Evolutionary conservation across 345 rosid species (phyloP).

Genomic region (Kernera saxatilis): DNA sequence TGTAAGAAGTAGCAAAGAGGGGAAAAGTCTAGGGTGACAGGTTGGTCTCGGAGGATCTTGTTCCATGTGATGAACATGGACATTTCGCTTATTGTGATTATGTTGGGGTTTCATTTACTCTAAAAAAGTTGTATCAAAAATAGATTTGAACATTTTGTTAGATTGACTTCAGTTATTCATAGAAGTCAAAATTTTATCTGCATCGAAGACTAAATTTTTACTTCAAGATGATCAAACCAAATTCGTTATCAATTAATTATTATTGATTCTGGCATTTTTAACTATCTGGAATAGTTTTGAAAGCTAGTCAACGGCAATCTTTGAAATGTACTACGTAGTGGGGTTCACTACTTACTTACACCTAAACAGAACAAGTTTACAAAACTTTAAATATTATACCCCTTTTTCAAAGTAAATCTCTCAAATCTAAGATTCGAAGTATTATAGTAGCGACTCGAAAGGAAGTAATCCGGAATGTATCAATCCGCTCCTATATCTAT

Average conservation of each 20-base stretch:
- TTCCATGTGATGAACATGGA: conserved; percentile 28
- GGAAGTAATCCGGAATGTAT: not conserved
- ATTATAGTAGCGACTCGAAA: no score
- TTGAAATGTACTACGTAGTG: not conserved
- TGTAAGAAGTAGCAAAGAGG: conserved; percentile 10
- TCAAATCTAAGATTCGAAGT: no score
- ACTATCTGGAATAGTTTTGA: not conserved
- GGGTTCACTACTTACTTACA: not conserved
- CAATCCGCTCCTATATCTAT: conserved; percentile 52
- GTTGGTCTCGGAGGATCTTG: conserved; percentile 21
- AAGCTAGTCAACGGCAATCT: not conserved
- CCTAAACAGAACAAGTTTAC: not conserved
- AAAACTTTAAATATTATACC: no score
- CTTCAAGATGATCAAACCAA: not conserved
- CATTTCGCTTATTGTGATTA: conserved; percentile 10
- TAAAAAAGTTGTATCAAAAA: not conserved
- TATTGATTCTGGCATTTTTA: no score
- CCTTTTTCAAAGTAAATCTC: no score
- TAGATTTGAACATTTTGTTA: not conserved
- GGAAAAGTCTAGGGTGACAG: conserved; percentile 30
- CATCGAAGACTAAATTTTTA: no score
- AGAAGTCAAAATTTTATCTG: no score
- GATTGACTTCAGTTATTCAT: not conserved
- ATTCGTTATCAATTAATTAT: no score
- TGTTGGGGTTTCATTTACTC: not conserved